These are phyloP conservation scores for Yarrowia galli DNA, from an alignment of 1,139 yeast species.

Conservation along the genomic window DNA sequence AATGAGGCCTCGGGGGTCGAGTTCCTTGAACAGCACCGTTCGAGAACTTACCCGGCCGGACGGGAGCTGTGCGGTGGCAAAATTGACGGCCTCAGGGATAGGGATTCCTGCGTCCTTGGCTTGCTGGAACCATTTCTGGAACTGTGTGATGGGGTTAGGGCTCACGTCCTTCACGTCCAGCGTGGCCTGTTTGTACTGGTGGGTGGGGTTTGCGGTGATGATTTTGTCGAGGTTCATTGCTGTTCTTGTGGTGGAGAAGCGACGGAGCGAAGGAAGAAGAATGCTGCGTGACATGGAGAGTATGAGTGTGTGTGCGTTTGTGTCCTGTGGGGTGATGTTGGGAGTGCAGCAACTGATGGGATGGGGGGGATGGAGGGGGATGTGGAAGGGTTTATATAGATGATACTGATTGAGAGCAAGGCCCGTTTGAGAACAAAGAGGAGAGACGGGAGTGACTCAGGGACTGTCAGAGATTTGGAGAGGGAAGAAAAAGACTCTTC, in stretches of 20 bases:
- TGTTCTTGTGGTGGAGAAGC: neutral
- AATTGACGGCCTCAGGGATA: slow-evolving; percentile 79
- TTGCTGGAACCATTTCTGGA: slow-evolving; percentile 82
- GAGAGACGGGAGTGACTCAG: neutral
- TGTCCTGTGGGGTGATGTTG: slow-evolving; percentile 11
- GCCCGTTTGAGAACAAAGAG: neutral
- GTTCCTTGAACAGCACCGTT: slow-evolving; percentile 83
- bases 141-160: slow-evolving; percentile 74
- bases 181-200: slow-evolving; percentile 78
- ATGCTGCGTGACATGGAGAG: slow-evolving; percentile 10
- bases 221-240: slow-evolving; percentile 34
- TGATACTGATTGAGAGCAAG: neutral
- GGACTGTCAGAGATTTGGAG: too few relatives aligned
- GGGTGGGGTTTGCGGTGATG: slow-evolving; percentile 55
- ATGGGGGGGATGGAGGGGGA: too few relatives aligned
- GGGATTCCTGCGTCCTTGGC: slow-evolving; percentile 65
- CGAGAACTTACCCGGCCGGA: slow-evolving; percentile 87
- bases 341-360: neutral
- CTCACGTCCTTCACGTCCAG: slow-evolving; percentile 63
- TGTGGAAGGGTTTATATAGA: neutral
- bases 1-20: slow-evolving; percentile 85
- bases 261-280: neutral
- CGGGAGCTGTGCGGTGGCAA: slow-evolving; percentile 87
- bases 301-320: too few relatives aligned
- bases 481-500: neutral